Evolutionary conservation across 768 basidiomycete species (phyloP).

Genomic region (Amanita pallidorosea): DNA sequence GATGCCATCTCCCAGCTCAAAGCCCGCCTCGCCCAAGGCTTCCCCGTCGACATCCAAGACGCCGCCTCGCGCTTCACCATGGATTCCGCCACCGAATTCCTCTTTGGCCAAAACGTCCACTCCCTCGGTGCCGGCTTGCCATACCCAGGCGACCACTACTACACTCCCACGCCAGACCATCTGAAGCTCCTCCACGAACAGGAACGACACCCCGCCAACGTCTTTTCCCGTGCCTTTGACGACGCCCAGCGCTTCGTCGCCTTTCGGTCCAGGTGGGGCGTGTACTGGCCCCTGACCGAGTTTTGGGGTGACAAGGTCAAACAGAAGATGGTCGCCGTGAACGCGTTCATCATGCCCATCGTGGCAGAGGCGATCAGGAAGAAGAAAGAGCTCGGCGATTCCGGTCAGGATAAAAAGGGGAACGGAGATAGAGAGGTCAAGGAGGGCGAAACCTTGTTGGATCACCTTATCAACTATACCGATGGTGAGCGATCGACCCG

Average conservation of each 20-base stretch:
- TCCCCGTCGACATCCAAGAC: slow-evolving; percentile 52
- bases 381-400: slow-evolving; percentile 13
- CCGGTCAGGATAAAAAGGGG: slow-evolving; percentile 2
- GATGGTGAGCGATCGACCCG: slow-evolving; percentile 24
- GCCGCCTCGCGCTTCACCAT: slow-evolving; percentile 43
- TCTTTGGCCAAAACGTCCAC: slow-evolving; percentile 42
- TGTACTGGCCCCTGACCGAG: slow-evolving; percentile 26
- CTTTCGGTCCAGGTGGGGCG: slow-evolving; percentile 25
- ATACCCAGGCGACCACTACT: slow-evolving; percentile 24
- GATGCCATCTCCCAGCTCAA: slow-evolving; percentile 34
- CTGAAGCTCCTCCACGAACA: slow-evolving; percentile 16
- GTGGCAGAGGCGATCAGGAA: slow-evolving; percentile 31
- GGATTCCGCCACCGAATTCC: slow-evolving; percentile 54
- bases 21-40: slow-evolving; percentile 30
- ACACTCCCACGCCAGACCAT: slow-evolving; percentile 12
- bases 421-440: slow-evolving; percentile 16
- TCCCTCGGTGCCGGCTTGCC: slow-evolving; percentile 39
- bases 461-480: slow-evolving; percentile 40
- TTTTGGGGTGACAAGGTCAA: slow-evolving; percentile 36
- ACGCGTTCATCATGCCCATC: slow-evolving; percentile 40
- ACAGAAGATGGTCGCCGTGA: slow-evolving; percentile 31
- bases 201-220: slow-evolving; percentile 23
- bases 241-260: slow-evolving; percentile 28
- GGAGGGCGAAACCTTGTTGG: slow-evolving; percentile 34
- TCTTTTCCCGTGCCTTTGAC: slow-evolving; percentile 40